Percentiles rank a stretch among this genome's conserved stretches.
Evolutionary conservation across 148 eudicot species (phyloP).

Genomic region (Camellia japonica): DNA sequence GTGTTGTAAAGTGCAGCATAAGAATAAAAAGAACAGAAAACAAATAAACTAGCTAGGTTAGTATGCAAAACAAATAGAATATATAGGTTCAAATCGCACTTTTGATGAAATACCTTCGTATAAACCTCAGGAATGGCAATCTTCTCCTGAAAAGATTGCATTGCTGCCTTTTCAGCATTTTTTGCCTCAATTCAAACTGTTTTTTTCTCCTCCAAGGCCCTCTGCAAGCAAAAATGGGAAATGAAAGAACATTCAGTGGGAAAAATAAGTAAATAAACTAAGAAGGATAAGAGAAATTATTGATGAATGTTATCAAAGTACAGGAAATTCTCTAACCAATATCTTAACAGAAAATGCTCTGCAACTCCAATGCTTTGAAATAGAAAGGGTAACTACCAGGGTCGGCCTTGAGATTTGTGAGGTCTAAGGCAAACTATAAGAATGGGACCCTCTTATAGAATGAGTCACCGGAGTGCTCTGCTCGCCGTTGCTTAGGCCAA

Average conservation of each 20-base stretch:
- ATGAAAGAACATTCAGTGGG: conserved; percentile 9
- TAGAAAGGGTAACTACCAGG: too few species aligned
- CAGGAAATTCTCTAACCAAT: neutral
- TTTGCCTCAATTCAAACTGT: conserved; percentile 59
- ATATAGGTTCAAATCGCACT: neutral
- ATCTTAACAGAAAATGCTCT: neutral
- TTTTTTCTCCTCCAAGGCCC: conserved; percentile 84
- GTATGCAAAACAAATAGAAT: neutral
- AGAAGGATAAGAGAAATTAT: conserved; percentile 3
- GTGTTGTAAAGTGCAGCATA: neutral
- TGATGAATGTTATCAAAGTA: neutral
- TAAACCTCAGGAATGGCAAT: conserved; percentile 63
- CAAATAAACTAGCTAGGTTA: neutral
- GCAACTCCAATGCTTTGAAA: neutral
- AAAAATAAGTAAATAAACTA: neutral
- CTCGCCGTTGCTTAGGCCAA: too few species aligned
- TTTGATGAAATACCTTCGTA: conserved; percentile 44
- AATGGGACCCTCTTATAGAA: too few species aligned
- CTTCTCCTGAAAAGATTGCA: conserved; percentile 73
- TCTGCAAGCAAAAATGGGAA: conserved; percentile 30
- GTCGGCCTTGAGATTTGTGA: too few species aligned
- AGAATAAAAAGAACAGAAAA: neutral
- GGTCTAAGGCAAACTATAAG: too few species aligned
- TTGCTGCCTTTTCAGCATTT: conserved; percentile 62
- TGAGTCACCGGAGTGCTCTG: too few species aligned